phyloP scores from a whole-genome alignment of 1,284 basidiomycete genomes.

The Ganoderma leucocontextum region DNA sequence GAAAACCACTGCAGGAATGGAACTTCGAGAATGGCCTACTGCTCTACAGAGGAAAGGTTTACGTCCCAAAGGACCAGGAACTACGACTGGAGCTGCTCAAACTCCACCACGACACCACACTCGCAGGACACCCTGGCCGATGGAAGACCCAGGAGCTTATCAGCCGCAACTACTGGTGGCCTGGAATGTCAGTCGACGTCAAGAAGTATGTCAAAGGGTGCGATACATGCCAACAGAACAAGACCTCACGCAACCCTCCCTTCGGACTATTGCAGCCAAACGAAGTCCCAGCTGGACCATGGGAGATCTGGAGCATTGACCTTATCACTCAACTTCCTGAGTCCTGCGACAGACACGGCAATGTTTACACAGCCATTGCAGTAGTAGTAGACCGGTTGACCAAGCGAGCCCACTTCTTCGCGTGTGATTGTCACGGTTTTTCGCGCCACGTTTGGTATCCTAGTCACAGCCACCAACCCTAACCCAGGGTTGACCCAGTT shows the following conservation, averaged over 20 bases:
- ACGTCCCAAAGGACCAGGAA: not conserved
- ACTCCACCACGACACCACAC: not conserved
- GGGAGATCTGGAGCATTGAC: not conserved
- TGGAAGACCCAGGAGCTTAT: conserved; percentile 13
- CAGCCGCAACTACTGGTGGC: not conserved
- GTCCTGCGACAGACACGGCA: not conserved
- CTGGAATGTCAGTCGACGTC: no score
- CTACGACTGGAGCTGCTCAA: not conserved
- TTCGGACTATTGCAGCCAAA: no score
- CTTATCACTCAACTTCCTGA: not conserved
- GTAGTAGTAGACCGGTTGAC: not conserved
- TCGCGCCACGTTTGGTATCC: not conserved
- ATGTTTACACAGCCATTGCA: not conserved
- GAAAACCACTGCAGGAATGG: no score
- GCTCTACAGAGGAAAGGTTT: not conserved
- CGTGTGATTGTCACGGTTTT: not conserved
- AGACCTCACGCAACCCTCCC: no score
- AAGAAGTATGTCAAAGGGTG: no score
- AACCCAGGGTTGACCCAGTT: no score
- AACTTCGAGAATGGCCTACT: not conserved
- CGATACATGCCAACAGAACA: no score
- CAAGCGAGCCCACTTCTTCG: not conserved
- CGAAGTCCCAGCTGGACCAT: no score
- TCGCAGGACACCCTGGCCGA: no score
- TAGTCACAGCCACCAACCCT: no score